A percentile compares a stretch with the other conserved stretches of the same genome.
These are phyloP conservation scores for Globisporangium viniferum DNA, from an alignment of 352 stramenopile genomes.

Conservation along the genomic window DNA sequence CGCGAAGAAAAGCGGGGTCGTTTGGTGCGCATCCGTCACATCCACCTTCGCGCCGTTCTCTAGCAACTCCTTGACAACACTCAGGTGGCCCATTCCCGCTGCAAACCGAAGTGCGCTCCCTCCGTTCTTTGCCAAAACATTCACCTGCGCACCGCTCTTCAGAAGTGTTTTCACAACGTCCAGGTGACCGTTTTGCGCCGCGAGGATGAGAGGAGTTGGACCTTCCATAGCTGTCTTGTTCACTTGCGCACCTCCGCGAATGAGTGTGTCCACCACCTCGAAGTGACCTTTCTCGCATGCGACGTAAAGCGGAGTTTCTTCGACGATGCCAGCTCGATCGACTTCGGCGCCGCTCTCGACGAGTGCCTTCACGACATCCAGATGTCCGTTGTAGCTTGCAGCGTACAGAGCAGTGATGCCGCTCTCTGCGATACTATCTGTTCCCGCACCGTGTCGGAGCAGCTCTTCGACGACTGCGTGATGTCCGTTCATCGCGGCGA, in stretches of 20 bases:
- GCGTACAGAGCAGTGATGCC: background rate
- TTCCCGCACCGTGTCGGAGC: background rate
- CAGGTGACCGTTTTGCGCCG: too few species aligned
- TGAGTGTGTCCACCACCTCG: background rate
- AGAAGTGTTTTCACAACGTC: too few species aligned
- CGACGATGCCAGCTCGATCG: background rate
- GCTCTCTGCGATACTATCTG: background rate
- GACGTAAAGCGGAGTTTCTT: background rate
- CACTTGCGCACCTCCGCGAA: background rate
- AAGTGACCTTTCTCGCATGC: background rate
- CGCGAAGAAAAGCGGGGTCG: background rate
- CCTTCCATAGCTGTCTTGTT: background rate
- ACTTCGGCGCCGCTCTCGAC: background rate
- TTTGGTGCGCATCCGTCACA: background rate
- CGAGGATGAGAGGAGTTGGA: background rate
- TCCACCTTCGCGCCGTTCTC: background rate
- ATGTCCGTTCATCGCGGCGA: background rate
- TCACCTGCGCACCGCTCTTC: background rate
- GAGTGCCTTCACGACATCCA: background rate
- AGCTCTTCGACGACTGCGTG: background rate
- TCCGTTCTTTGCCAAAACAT: background rate
- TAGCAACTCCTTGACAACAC: slow-evolving; percentile 37
- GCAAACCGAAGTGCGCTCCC: background rate
- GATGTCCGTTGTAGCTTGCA: background rate
- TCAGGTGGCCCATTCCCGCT: background rate